Evolutionary conservation across 768 basidiomycete species (phyloP).

Genomic region (Agaricus blazei): DNA sequence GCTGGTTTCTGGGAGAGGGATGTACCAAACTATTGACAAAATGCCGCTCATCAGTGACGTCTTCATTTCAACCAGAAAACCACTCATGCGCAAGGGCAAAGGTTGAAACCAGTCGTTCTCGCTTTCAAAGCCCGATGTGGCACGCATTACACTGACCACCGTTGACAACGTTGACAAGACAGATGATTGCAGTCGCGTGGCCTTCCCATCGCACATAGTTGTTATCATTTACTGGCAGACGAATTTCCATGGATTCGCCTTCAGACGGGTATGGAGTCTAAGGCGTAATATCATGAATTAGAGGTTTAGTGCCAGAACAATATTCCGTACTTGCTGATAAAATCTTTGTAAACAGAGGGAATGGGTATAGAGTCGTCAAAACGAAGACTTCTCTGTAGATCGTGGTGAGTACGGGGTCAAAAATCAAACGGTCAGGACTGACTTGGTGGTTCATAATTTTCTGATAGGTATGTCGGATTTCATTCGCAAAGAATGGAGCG

Average conservation of each 20-base stretch:
- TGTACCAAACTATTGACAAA: too few species aligned
- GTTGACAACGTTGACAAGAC: too few species aligned
- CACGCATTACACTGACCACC: too few species aligned
- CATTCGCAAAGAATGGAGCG: slow-evolving; percentile 89
- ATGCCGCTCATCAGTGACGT: too few species aligned
- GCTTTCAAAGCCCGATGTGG: too few species aligned
- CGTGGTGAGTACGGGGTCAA: slow-evolving; percentile 7
- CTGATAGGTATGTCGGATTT: slow-evolving; percentile 78
- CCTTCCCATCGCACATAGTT: too few species aligned
- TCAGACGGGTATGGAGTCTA: slow-evolving; percentile 56
- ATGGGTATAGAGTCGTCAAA: slow-evolving; percentile 44
- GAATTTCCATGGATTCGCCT: slow-evolving; percentile 59
- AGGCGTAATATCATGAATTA: not conserved
- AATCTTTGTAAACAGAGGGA: slow-evolving; percentile 46
- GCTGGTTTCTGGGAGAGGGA: too few species aligned
- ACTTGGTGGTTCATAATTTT: slow-evolving; percentile 78
- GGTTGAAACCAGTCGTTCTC: too few species aligned
- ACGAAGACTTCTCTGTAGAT: slow-evolving; percentile 50
- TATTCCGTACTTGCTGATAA: slow-evolving; percentile 46
- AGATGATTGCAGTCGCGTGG: too few species aligned
- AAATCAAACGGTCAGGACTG: not conserved
- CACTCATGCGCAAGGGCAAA: too few species aligned
- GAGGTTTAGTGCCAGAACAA: slow-evolving; percentile 1
- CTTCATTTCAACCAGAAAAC: too few species aligned
- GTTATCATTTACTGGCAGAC: slow-evolving; percentile 48